Conservation (phyloP, 2,329 filamentous ascomycete genomes). For the Geosmithia putterillii region DNA sequence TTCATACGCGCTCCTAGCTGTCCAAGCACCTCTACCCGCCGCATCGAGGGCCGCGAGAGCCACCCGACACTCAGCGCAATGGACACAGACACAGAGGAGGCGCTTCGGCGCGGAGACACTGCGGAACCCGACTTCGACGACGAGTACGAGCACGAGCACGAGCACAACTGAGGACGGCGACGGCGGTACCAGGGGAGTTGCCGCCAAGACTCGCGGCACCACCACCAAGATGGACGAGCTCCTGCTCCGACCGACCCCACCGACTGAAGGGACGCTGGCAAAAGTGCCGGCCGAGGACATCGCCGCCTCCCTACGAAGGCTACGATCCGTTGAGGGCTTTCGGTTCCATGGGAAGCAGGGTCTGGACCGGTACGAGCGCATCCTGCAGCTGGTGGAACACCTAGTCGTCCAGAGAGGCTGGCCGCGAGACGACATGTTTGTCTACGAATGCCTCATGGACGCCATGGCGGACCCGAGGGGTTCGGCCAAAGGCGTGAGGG, state of each 20-base stretch:
- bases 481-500: constrained; percentile 49
- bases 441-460: constrained; percentile 67
- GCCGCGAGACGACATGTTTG: constrained; percentile 33
- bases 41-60: neutral
- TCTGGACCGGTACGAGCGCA: constrained; percentile 9
- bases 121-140: neutral
- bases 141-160: too few relatives aligned
- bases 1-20: constrained; percentile 24
- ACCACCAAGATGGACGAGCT: neutral
- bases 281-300: constrained; percentile 12
- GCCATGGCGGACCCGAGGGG: constrained; percentile 58
- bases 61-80: neutral
- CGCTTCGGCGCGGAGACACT: neutral
- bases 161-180: too few relatives aligned
- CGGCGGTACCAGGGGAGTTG: neutral
- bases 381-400: constrained; percentile 36
- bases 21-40: neutral
- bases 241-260: neutral
- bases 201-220: too few relatives aligned
- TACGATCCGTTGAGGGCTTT: constrained; percentile 7
- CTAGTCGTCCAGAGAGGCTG: constrained; percentile 45
- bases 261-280: constrained; percentile 8
- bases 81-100: neutral
- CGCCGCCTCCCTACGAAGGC: constrained; percentile 11
- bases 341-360: constrained; percentile 2